A percentile compares a stretch with the other conserved stretches of the same genome.
phyloP scores from a whole-genome alignment of 352 stramenopile genomes.

The Globisporangium acanthophoron region DNA sequence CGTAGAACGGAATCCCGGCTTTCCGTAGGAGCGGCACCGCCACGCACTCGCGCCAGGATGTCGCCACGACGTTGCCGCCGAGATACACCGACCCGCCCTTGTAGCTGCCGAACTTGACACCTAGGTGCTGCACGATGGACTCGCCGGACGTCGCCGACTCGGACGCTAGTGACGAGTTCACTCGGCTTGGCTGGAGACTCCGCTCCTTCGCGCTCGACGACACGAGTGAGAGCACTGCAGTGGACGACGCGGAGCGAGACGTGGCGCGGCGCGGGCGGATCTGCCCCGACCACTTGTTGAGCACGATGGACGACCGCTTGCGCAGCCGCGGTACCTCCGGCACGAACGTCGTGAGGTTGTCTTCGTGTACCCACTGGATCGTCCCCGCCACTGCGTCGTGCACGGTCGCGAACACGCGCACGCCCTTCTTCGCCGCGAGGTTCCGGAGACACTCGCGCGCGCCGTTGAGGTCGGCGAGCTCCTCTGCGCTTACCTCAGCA shows the following conservation, averaged over 20 bases:
- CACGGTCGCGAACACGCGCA: conserved; percentile 57
- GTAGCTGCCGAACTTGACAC: conserved; percentile 35
- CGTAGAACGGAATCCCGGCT: conserved; percentile 70
- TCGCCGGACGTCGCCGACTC: conserved; percentile 14
- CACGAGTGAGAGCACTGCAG: conserved; percentile 39
- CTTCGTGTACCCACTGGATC: conserved; percentile 47
- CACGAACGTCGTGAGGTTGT: conserved; percentile 33
- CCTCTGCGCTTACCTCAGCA: conserved; percentile 33
- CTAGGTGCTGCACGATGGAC: conserved; percentile 35
- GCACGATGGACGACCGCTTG: conserved; percentile 74
- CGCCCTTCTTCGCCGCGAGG: conserved; percentile 36
- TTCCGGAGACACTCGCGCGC: conserved; percentile 73
- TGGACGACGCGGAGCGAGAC: conserved; percentile 61
- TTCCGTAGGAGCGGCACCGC: conserved; percentile 67
- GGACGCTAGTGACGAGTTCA: conserved; percentile 4
- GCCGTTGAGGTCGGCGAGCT: conserved; percentile 81
- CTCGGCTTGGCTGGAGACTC: background rate
- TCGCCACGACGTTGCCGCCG: conserved; percentile 65
- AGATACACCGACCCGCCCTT: conserved; percentile 62
- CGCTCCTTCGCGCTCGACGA: conserved; percentile 21
- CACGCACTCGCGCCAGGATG: conserved; percentile 69
- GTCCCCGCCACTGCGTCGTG: conserved; percentile 33
- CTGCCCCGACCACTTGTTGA: conserved; percentile 64
- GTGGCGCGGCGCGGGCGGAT: conserved; percentile 38
- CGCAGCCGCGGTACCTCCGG: conserved; percentile 45